Conservation (phyloP, 2,329 filamentous ascomycete genomes). For the Colletotrichum sp. region DNA sequence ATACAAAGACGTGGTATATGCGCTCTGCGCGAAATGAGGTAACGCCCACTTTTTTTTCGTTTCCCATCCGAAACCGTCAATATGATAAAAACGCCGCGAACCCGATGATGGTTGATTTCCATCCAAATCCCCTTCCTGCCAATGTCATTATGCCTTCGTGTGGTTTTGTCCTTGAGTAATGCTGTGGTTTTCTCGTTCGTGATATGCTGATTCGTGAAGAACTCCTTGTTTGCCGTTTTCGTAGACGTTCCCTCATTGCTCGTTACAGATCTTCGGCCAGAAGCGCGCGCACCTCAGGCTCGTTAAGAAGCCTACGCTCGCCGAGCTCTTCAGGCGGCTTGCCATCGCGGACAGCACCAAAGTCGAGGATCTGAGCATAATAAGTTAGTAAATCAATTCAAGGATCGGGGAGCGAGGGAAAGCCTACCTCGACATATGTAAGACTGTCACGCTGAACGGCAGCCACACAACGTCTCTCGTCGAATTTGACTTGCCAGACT, state of each 20-base stretch:
- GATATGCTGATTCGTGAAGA: constrained; percentile 12
- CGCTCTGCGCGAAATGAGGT: constrained; percentile 5
- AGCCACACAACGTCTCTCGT: constrained; percentile 92
- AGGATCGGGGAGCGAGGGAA: background rate
- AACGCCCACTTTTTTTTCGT: constrained; percentile 11
- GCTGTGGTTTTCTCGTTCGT: constrained; percentile 11
- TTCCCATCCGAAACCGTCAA: background rate
- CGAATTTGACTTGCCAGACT: constrained; percentile 99
- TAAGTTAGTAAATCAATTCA: background rate
- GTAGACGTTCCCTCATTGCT: background rate
- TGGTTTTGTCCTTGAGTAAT: constrained; percentile 3
- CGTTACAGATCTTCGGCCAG: constrained; percentile 46
- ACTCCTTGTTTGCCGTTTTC: background rate
- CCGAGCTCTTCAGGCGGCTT: constrained; percentile 79
- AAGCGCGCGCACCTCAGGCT: constrained; percentile 56
- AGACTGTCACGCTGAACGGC: constrained; percentile 91
- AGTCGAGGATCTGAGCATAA: constrained; percentile 82
- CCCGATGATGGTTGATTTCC: background rate
- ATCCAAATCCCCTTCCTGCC: background rate
- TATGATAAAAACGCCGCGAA: constrained; percentile 12
- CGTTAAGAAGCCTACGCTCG: constrained; percentile 74
- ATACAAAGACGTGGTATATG: constrained; percentile 19
- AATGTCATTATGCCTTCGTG: constrained; percentile 13
- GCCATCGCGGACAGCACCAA: constrained; percentile 91
- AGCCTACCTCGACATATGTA: constrained; percentile 92